Evolutionary conservation across 1,139 yeast species (phyloP), one percentile per base, ranked within the genome.

Genomic region (Meyerozyma guilliermondii): DNA sequence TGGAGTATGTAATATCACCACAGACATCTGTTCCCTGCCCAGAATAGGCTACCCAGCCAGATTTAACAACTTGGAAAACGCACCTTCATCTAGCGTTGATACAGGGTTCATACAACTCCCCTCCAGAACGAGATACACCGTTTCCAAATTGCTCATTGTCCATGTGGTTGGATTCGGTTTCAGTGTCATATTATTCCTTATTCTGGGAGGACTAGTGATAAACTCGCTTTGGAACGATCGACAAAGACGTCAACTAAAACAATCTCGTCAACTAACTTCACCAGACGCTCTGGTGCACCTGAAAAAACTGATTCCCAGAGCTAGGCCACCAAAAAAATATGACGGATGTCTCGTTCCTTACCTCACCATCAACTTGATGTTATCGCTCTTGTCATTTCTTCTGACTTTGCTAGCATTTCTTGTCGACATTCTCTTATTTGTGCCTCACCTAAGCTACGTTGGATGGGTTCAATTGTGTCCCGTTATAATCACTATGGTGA

Each of bases 141-240:
- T 91, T 42, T 83, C 94, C 3, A 80, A 81, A 50, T 71, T 87
- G 39, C 71, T 92, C 43, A 78, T 91, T 38, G 79, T 87, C 16
- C 89, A 86, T 50, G 95, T 95, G 0, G 79, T 91, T 28, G 87
- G 95, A 4, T 80, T 87, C 13, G 95, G 91, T 0, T 68, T 87
- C 57, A 80, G 87, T n/a, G 69, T 83, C 41, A 51, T 85, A 8
- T 60, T 81, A 47, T 53, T 71, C 28, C 29, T 66, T 13, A 16
- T 36, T 7, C 39, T 36, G 23, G 30, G 28, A 3, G 5, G 13
- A 4, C 31, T 35, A 13, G 26, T 17, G 5, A 2, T 10, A 27
- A 16, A 10, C 20, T 17, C 30, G 17, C 37, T 35, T 14, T 9
- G 13, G 10, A 8, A 18, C 3, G 33, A 39, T 7, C 27, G 24